These are phyloP conservation scores for Mycosarcoma mackinlayi DNA, from an alignment of 1,284 basidiomycete species.

Conservation along the genomic window DNA sequence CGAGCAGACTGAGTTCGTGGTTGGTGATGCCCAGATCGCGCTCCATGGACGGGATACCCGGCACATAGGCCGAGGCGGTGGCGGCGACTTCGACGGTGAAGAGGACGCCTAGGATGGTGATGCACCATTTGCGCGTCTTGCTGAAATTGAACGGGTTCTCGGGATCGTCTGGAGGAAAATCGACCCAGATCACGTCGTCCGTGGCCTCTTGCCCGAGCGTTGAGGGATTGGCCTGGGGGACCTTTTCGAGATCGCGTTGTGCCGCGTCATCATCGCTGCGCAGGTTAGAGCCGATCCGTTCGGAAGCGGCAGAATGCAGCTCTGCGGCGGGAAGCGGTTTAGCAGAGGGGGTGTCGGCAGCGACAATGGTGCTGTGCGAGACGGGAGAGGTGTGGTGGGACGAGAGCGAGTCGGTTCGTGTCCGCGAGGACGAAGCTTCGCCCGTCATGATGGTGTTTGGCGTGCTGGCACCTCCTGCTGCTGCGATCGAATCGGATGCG, in stretches of 20 bases:
- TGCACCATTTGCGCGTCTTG: conserved; percentile 73
- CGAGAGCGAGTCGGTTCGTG: conserved; percentile 26
- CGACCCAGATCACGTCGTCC: conserved; percentile 71
- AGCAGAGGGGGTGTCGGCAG: not conserved
- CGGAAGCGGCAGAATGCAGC: conserved; percentile 1
- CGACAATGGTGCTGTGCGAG: conserved; percentile 20
- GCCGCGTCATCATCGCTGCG: not conserved
- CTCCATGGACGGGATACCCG: conserved; percentile 75
- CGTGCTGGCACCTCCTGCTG: conserved; percentile 7
- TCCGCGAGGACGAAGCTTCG: conserved; percentile 19
- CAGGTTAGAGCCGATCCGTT: not conserved
- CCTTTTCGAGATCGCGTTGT: conserved; percentile 33
- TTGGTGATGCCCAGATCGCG: conserved; percentile 75
- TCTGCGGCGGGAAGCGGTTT: not conserved
- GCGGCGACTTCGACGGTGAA: conserved; percentile 72
- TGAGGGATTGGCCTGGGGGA: conserved; percentile 13
- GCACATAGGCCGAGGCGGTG: conserved; percentile 73
- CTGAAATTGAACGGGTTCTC: conserved; percentile 75
- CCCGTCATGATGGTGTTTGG: conserved; percentile 25
- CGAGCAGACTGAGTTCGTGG: conserved; percentile 74
- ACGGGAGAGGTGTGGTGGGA: conserved; percentile 25
- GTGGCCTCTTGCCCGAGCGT: not conserved
- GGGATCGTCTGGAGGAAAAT: conserved; percentile 71
- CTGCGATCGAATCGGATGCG: not conserved
- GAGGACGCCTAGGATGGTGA: conserved; percentile 74